These are phyloP conservation scores for Thelephora terrestris DNA, from an alignment of 1,284 basidiomycete genomes.

Conservation along the genomic window DNA sequence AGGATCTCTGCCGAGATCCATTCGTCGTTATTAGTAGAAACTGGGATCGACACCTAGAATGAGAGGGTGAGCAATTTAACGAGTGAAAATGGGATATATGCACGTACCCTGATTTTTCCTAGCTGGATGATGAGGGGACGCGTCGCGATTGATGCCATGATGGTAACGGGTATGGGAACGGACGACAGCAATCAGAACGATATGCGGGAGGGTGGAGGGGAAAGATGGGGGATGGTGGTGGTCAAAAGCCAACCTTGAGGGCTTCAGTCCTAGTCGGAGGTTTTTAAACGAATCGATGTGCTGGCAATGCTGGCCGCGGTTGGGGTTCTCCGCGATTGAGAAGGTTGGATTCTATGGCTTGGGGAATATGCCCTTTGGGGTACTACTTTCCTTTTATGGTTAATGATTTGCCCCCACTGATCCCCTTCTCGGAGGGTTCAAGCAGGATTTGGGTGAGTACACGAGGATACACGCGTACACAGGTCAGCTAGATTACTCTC, in stretches of 20 bases:
- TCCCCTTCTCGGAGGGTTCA: not conserved
- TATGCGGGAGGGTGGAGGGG: too few species aligned
- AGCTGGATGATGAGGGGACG: constrained; percentile 57
- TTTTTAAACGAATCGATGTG: not conserved
- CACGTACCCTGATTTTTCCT: constrained; percentile 54
- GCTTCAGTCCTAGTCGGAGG: not conserved
- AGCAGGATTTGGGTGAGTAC: not conserved
- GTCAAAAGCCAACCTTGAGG: not conserved
- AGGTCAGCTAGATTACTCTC: not conserved
- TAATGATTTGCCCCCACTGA: too few species aligned
- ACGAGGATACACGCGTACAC: not conserved
- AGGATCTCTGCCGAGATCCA: constrained; percentile 87
- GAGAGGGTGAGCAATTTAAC: not conserved
- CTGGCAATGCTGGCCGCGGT: not conserved
- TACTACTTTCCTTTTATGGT: not conserved
- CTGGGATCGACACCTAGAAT: constrained; percentile 68
- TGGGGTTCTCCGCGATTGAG: not conserved
- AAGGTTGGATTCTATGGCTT: too few species aligned
- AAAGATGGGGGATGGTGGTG: too few species aligned
- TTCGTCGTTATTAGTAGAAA: constrained; percentile 66
- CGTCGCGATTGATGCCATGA: constrained; percentile 30
- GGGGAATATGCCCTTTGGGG: not conserved
- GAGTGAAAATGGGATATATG: constrained; percentile 10
- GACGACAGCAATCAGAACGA: not conserved
- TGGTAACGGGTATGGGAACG: not conserved